phyloP scores from a whole-genome alignment of 2,329 filamentous ascomycete species.

The Metarhizium humberi region DNA sequence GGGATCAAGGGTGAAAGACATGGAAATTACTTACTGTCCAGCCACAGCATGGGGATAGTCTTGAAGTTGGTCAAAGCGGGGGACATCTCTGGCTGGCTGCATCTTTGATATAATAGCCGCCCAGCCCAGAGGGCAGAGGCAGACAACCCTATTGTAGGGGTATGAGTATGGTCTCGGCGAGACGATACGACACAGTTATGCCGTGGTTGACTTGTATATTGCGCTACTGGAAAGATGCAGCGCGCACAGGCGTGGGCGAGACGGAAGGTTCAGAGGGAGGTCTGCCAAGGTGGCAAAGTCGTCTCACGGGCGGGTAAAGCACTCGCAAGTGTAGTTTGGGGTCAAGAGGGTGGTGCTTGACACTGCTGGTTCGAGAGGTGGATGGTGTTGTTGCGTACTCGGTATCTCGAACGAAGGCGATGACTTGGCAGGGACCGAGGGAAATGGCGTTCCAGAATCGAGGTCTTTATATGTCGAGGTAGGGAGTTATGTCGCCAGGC shows the following conservation, averaged over 20 bases:
- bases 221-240: background rate
- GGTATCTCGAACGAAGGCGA: background rate
- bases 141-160: background rate
- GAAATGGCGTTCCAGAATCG: background rate
- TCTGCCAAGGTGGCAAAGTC: background rate
- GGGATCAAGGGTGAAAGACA: background rate
- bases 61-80: constrained; percentile 51
- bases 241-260: background rate
- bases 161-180: background rate
- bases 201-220: background rate
- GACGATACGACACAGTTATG: background rate
- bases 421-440: background rate
- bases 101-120: constrained; percentile 4
- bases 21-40: constrained; percentile 59
- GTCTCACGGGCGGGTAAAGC: background rate
- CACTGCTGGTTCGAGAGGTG: background rate
- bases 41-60: constrained; percentile 70
- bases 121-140: background rate
- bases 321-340: background rate
- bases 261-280: background rate
- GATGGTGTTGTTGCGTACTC: background rate
- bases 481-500: background rate
- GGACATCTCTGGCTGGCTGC: constrained; percentile 29
- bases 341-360: background rate
- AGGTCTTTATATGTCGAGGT: background rate